Evolutionary conservation across 257 asterid genomes (phyloP).

Genomic region (Fraxinus americana): DNA sequence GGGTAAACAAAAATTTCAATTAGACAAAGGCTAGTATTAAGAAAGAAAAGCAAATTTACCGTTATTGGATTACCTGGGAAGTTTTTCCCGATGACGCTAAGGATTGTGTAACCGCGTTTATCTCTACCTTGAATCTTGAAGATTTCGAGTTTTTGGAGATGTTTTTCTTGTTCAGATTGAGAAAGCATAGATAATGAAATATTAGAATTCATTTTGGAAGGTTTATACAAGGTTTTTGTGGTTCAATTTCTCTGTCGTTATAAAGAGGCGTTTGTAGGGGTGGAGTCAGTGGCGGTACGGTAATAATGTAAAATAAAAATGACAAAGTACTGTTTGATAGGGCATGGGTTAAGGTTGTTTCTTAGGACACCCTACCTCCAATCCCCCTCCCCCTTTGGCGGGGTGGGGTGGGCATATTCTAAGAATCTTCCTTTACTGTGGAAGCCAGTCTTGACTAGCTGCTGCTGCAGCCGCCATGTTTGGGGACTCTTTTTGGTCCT

Average conservation of each 20-base stretch:
- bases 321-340: too few species aligned
- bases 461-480: neutral
- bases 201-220: neutral
- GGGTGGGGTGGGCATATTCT: neutral
- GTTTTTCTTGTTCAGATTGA: slow-evolving; percentile 46
- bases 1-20: too few species aligned
- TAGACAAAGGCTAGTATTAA: too few species aligned
- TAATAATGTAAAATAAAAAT: too few species aligned
- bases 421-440: neutral
- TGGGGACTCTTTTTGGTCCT: neutral
- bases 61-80: slow-evolving; percentile 37
- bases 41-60: too few species aligned
- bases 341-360: neutral
- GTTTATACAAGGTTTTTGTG: neutral
- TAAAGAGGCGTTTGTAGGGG: neutral
- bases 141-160: slow-evolving; percentile 37
- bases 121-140: slow-evolving; percentile 26
- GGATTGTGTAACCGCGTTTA: slow-evolving; percentile 55
- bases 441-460: neutral
- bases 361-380: neutral
- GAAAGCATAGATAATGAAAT: slow-evolving; percentile 31
- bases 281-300: neutral
- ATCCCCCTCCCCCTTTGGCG: too few species aligned
- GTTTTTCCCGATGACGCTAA: slow-evolving; percentile 60
- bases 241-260: neutral